These are phyloP conservation scores for Pleurotus tuber-regium DNA, from an alignment of 768 basidiomycete species.

Conservation along the genomic window DNA sequence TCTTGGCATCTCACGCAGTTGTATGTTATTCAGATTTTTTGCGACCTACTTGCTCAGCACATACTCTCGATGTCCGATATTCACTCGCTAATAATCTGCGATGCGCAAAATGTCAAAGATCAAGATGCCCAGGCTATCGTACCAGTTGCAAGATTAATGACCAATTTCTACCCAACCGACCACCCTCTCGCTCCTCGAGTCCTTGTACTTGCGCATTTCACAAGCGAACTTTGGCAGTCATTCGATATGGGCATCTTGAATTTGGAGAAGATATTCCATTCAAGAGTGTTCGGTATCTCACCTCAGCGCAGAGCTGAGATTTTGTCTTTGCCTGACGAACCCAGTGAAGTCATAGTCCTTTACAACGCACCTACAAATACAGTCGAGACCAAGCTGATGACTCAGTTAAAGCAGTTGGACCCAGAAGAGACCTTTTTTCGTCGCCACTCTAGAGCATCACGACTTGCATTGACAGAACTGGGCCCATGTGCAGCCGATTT, in stretches of 20 bases:
- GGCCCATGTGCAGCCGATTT: slow-evolving; percentile 71
- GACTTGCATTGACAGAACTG: slow-evolving; percentile 46
- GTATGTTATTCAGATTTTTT: slow-evolving; percentile 32
- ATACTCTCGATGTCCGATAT: slow-evolving; percentile 41
- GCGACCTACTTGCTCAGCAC: slow-evolving; percentile 34
- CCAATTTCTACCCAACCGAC: slow-evolving; percentile 39
- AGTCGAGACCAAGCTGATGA: slow-evolving; percentile 40
- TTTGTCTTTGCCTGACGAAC: slow-evolving; percentile 34
- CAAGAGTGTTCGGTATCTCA: slow-evolving; percentile 36
- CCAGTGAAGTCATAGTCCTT: slow-evolving; percentile 51
- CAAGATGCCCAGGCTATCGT: slow-evolving; percentile 32
- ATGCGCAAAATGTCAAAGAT: slow-evolving; percentile 36
- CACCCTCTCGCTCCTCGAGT: slow-evolving; percentile 38
- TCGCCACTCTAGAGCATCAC: slow-evolving; percentile 46
- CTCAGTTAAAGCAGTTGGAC: slow-evolving; percentile 46
- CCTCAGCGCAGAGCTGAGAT: slow-evolving; percentile 28
- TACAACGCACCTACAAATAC: slow-evolving; percentile 41
- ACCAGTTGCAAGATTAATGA: slow-evolving; percentile 42
- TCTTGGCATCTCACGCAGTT: slow-evolving; percentile 8
- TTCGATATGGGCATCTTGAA: slow-evolving; percentile 33
- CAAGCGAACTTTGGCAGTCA: slow-evolving; percentile 22
- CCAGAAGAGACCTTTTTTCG: slow-evolving; percentile 33
- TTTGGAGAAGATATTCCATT: slow-evolving; percentile 38
- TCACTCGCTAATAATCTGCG: slow-evolving; percentile 40
- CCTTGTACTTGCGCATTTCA: slow-evolving; percentile 34